Evolutionary conservation across 2,329 filamentous ascomycete species (phyloP), one percentile per base, ranked within the genome.

Genomic region (Calonectria fujianensis): DNA sequence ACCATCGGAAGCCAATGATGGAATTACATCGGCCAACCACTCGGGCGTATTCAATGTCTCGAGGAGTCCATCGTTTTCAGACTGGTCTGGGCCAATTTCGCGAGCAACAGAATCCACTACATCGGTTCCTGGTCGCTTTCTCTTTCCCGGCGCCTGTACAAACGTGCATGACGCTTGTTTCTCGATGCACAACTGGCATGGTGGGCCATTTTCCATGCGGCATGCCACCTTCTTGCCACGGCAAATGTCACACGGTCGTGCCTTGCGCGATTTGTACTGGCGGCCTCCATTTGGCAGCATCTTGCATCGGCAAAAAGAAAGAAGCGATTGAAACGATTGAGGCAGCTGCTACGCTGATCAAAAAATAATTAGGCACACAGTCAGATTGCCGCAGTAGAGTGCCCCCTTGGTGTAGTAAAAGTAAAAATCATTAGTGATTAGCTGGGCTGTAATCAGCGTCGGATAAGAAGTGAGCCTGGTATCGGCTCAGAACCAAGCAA

Each of bases 241-340:
- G 41, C 64, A 67, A 35, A 39, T 51, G 45, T 67, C 64, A 51
- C 64, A 67, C 14, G 64, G 64, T 35, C 64, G 64, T n/a, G 64
- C 64, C n/a, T 67, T 67, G 64, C 64, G 64, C 45, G 64, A 67
- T 67, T 67, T 67, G 64, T 67, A 67, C n/a, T 50, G 64, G 16
- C 64, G 64, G n/a, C 64, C 64, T 51, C 64, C 45, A 50, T 50
- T 50, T 37, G 64, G 64, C 32, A 67, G 31, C 64, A 67, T 67
- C 29, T 27, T 63, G 57, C 11, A 63, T 27, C 39, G 27, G 9
- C 57, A 29, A 41, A 8, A 16, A 29, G 27, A 13, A 41, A 11
- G 20, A 14, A n/a, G 24, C 7, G 24, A 20, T n/a, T 20, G 37
- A 29, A 13, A 37, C n/a, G 24, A 27, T 31, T 41, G 35, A 11